Evolutionary conservation across 1,139 yeast species (phyloP).

Genomic region (Scheffersomyces segobiensis): DNA sequence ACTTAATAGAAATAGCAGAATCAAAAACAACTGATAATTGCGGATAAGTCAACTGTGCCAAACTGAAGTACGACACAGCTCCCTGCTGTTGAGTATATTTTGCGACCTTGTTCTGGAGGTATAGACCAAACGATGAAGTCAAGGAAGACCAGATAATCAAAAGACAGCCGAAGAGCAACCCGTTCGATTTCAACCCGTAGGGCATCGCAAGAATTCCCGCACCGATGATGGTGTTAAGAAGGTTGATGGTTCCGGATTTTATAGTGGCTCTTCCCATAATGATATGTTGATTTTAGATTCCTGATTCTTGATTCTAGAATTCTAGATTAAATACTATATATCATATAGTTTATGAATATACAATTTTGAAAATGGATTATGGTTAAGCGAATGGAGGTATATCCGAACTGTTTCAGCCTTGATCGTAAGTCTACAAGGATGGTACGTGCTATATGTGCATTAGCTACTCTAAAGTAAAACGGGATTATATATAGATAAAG

Average conservation of each 20-base stretch:
- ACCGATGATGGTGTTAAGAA: constrained; percentile 55
- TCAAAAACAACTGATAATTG: constrained; percentile 44
- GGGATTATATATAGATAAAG: too few species aligned
- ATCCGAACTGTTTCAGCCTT: neutral
- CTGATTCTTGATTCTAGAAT: neutral
- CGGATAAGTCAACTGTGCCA: constrained; percentile 57
- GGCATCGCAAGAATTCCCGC: constrained; percentile 63
- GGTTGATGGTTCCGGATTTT: constrained; percentile 51
- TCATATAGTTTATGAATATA: neutral
- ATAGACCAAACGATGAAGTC: constrained; percentile 55
- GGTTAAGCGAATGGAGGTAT: neutral
- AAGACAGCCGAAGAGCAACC: constrained; percentile 47
- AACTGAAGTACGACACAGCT: constrained; percentile 52
- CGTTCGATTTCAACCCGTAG: constrained; percentile 52
- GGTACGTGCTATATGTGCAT: neutral
- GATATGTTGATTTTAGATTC: neutral
- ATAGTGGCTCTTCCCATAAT: constrained; percentile 36
- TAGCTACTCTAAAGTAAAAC: neutral
- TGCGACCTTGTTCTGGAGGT: constrained; percentile 51
- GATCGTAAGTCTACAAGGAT: neutral
- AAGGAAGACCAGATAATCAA: constrained; percentile 49
- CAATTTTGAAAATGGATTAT: neutral
- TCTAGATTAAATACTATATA: neutral
- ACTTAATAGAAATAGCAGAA: constrained; percentile 58
- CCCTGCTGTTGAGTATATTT: constrained; percentile 50